Evolutionary conservation across 306 rosid genomes (phyloP).

Genomic region (Pyrus communis): DNA sequence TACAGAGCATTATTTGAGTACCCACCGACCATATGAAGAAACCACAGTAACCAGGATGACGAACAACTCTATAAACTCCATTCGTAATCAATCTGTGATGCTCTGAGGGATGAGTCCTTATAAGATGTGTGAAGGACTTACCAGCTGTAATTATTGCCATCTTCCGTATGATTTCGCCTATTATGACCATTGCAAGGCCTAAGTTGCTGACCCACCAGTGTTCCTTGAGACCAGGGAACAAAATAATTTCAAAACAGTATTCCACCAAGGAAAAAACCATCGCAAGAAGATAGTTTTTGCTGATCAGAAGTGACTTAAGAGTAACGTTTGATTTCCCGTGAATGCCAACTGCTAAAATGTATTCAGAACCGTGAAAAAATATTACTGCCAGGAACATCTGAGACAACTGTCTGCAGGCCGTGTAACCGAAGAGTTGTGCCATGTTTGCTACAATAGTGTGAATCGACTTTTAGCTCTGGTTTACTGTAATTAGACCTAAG

Average conservation of each 20-base stretch:
- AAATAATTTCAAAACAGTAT: constrained; percentile 44
- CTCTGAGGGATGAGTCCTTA: constrained; percentile 43
- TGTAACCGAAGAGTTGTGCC: constrained; percentile 49
- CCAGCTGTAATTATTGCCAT: constrained; percentile 72
- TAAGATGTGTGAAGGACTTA: constrained; percentile 69
- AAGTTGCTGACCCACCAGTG: constrained; percentile 52
- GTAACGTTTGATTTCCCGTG: constrained; percentile 65
- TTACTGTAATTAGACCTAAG: neutral
- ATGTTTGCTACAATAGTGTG: constrained; percentile 23
- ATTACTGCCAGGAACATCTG: constrained; percentile 48
- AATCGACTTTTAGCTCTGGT: neutral
- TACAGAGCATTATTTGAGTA: constrained; percentile 91
- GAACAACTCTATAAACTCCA: constrained; percentile 60
- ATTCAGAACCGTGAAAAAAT: constrained; percentile 81
- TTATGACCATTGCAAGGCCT: constrained; percentile 56
- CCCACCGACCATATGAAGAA: constrained; percentile 84
- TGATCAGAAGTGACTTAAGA: constrained; percentile 66
- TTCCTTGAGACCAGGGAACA: constrained; percentile 67
- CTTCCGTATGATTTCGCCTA: constrained; percentile 72
- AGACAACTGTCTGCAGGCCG: constrained; percentile 59
- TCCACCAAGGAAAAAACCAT: constrained; percentile 67
- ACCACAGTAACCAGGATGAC: constrained; percentile 87
- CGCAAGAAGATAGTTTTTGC: constrained; percentile 55
- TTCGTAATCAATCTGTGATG: constrained; percentile 56
- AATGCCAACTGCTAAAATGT: constrained; percentile 46